Evolutionary conservation across 2,329 filamentous ascomycete species (phyloP).

Genomic region (Pyrenochaeta sp.): DNA sequence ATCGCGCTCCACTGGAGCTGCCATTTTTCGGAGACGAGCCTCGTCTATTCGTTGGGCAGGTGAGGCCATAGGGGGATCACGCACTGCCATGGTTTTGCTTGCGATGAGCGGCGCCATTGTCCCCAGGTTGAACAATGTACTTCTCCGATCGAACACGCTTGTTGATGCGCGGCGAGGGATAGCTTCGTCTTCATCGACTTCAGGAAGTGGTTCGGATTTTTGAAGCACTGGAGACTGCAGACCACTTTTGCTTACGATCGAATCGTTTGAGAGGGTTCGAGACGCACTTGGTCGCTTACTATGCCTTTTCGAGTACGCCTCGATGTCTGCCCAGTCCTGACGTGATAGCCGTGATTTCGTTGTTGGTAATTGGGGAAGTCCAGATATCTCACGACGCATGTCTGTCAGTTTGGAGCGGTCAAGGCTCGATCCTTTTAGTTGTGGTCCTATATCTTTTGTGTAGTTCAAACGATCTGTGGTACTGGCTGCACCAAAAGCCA

Average conservation of each 20-base stretch:
- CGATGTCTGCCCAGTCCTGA: slow-evolving; percentile 47
- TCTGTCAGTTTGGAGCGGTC: slow-evolving; percentile 34
- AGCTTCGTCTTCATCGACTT: slow-evolving; percentile 46
- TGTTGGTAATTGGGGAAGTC: slow-evolving; percentile 39
- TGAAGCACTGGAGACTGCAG: slow-evolving; percentile 34
- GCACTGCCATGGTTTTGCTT: slow-evolving; percentile 11
- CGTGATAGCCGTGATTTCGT: slow-evolving; percentile 43
- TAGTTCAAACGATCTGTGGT: slow-evolving; percentile 10
- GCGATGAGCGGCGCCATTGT: slow-evolving; percentile 22
- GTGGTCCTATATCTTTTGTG: slow-evolving; percentile 11
- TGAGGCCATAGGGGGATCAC: slow-evolving; percentile 1
- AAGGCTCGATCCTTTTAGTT: slow-evolving; percentile 14
- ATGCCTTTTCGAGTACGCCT: slow-evolving; percentile 41
- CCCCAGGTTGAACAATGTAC: slow-evolving; percentile 36
- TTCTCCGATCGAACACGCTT: slow-evolving; percentile 46
- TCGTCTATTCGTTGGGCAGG: slow-evolving; percentile 9
- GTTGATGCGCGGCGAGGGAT: slow-evolving; percentile 47
- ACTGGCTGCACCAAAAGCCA: slow-evolving; percentile 27
- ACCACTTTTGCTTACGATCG: slow-evolving; percentile 9
- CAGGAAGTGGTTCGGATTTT: slow-evolving; percentile 39
- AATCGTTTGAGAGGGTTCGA: slow-evolving; percentile 26
- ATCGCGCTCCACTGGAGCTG: slow-evolving; percentile 65
- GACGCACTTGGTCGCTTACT: slow-evolving; percentile 32
- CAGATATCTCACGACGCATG: slow-evolving; percentile 42
- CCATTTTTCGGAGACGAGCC: slow-evolving; percentile 23